Evolutionary conservation across 2,329 filamentous ascomycete species (phyloP).

Genomic region (Westerdykella sp.): DNA sequence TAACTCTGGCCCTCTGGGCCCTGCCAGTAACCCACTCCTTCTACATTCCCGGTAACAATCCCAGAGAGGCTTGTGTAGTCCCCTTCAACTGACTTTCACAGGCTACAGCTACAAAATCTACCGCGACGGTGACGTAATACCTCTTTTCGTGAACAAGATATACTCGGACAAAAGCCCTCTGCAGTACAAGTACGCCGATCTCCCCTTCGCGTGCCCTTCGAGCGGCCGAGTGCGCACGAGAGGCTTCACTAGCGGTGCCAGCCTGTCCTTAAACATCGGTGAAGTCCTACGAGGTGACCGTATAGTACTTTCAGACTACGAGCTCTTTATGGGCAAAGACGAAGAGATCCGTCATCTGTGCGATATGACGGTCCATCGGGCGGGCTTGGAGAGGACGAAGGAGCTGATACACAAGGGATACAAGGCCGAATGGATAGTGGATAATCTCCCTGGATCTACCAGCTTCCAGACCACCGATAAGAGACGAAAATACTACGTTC

Average conservation of each 20-base stretch:
- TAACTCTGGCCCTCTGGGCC: no score
- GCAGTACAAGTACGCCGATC: conserved; percentile 86
- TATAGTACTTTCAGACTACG: conserved; percentile 77
- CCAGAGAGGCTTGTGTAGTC: neutral
- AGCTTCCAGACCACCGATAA: conserved; percentile 84
- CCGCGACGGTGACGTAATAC: conserved; percentile 66
- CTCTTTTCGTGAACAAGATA: conserved; percentile 85
- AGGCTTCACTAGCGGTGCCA: conserved; percentile 67
- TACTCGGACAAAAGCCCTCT: conserved; percentile 84
- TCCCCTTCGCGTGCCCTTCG: conserved; percentile 80
- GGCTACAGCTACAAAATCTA: conserved; percentile 83
- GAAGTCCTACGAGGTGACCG: conserved; percentile 83
- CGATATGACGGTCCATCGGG: conserved; percentile 57
- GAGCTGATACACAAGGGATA: conserved; percentile 73
- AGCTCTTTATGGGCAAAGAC: conserved; percentile 70
- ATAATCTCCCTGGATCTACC: conserved; percentile 83
- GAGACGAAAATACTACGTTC: conserved; percentile 78
- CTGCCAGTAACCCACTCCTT: conserved; percentile 56
- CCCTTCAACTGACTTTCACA: conserved; percentile 24
- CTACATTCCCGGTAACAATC: conserved; percentile 69
- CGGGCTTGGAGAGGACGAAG: conserved; percentile 60
- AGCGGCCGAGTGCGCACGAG: conserved; percentile 61
- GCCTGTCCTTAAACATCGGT: conserved; percentile 74
- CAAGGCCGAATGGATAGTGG: conserved; percentile 88
- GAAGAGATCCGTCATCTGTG: conserved; percentile 68